phyloP scores from a whole-genome alignment of 805 yeast species.

The Candida chauliodis region DNA sequence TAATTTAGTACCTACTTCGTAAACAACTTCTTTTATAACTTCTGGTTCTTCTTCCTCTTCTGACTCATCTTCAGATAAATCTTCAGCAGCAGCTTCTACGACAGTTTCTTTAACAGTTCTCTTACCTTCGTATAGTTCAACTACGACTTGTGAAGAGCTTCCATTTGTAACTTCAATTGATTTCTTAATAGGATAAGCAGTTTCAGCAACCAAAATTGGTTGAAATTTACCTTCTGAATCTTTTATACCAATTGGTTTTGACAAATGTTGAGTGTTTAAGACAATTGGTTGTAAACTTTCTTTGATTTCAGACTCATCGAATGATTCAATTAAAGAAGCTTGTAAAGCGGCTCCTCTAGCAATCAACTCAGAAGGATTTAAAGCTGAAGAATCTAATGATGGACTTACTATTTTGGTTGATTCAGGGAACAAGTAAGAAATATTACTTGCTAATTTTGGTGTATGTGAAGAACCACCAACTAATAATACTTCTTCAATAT shows the following conservation, averaged over 20 bases:
- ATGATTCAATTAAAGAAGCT: slow-evolving; percentile 80
- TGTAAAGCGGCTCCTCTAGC: slow-evolving; percentile 97
- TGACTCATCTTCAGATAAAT: slow-evolving; percentile 49
- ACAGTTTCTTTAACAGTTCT: slow-evolving; percentile 79
- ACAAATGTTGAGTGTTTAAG: slow-evolving; percentile 81
- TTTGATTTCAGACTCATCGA: slow-evolving; percentile 75
- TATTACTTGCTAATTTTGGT: slow-evolving; percentile 81
- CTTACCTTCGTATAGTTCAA: slow-evolving; percentile 83
- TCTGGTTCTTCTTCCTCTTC: slow-evolving; percentile 94
- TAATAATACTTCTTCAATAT: slow-evolving; percentile 84
- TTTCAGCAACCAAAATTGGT: slow-evolving; percentile 73
- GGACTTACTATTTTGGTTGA: slow-evolving; percentile 74
- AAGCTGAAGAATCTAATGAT: slow-evolving; percentile 67
- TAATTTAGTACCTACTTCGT: slow-evolving; percentile 67
- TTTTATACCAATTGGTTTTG: slow-evolving; percentile 80
- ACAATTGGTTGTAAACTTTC: slow-evolving; percentile 83
- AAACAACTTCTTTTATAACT: slow-evolving; percentile 68
- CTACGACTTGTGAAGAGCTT: slow-evolving; percentile 51
- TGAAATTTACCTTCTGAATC: slow-evolving; percentile 69
- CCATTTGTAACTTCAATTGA: slow-evolving; percentile 62
- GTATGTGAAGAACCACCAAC: slow-evolving; percentile 93
- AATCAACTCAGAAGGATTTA: slow-evolving; percentile 83
- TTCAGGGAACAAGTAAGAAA: slow-evolving; percentile 78
- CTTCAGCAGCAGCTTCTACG: slow-evolving; percentile 71
- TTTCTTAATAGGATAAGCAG: slow-evolving; percentile 88